Conservation (phyloP, 2,329 filamentous ascomycete species). For the Colletotrichum lini region DNA sequence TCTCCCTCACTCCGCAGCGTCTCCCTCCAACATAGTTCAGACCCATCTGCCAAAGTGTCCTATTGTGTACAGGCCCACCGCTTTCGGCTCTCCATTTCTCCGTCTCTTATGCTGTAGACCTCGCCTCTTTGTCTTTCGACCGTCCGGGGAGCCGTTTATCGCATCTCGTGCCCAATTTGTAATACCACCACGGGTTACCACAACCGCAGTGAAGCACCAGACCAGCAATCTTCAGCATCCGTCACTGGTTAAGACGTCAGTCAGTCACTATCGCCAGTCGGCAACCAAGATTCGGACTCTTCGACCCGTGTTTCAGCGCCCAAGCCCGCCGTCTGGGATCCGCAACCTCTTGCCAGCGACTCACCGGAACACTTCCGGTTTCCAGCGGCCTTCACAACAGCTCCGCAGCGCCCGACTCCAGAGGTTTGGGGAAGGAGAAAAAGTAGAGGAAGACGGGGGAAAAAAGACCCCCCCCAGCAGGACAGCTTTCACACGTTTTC, state of each 20-base stretch:
- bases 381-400: conserved; percentile 22
- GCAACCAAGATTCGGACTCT: conserved; percentile 20
- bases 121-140: conserved; percentile 1
- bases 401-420: conserved; percentile 27
- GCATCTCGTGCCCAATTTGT: conserved; percentile 30
- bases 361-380: conserved; percentile 39
- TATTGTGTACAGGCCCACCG: conserved; percentile 1
- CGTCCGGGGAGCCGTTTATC: conserved; percentile 25
- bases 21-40: neutral
- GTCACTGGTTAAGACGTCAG: conserved; percentile 19
- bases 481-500: neutral
- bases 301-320: conserved; percentile 39
- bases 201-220: conserved; percentile 6
- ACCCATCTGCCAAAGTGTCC: conserved; percentile 6
- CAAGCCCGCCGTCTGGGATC: conserved; percentile 30
- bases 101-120: conserved; percentile 2
- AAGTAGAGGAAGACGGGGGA: too few relatives aligned
- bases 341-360: conserved; percentile 31
- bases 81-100: conserved; percentile 22
- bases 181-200: conserved; percentile 21
- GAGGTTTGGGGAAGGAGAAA: neutral
- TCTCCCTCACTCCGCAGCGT: neutral
- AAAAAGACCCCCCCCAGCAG: neutral
- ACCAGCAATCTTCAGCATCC: conserved; percentile 6
- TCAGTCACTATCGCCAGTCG: conserved; percentile 19